phyloP scores from a whole-genome alignment of 331 rosid genomes.

The Acacia concinna region DNA sequence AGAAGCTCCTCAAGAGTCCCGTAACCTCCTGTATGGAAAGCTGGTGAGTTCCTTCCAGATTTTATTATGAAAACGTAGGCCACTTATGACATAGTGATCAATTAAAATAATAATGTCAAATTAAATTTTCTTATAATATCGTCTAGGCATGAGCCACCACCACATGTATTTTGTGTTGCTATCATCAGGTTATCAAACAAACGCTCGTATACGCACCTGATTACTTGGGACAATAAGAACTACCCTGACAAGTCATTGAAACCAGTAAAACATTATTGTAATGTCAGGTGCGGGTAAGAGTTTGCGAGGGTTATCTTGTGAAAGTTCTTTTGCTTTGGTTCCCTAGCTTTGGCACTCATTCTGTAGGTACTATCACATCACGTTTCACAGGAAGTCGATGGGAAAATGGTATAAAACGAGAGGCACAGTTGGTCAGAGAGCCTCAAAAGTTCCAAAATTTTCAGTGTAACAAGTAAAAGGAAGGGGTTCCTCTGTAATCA shows the following conservation, averaged over 20 bases:
- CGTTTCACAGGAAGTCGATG: conserved; percentile 31
- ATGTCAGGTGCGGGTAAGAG: conserved; percentile 53
- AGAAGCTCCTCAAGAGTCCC: conserved; percentile 98
- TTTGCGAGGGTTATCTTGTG: conserved; percentile 42
- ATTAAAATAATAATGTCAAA: neutral
- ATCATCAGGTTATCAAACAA: neutral
- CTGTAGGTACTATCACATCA: conserved; percentile 36
- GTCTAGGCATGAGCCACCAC: neutral
- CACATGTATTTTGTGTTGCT: neutral
- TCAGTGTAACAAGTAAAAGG: conserved; percentile 62
- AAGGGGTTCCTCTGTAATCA: conserved; percentile 53
- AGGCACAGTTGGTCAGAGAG: conserved; percentile 38
- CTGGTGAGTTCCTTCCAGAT: conserved; percentile 12
- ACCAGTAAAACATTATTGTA: conserved; percentile 44
- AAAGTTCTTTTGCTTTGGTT: conserved; percentile 45
- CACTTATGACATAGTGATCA: conserved; percentile 12
- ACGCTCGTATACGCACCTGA: conserved; percentile 12
- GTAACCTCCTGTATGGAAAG: conserved; percentile 80
- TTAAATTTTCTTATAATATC: neutral
- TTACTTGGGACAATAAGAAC: conserved; percentile 38
- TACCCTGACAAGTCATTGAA: conserved; percentile 32
- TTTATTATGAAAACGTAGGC: neutral
- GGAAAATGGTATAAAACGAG: conserved; percentile 39
- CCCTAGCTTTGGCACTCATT: conserved; percentile 32
- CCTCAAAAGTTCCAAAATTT: conserved; percentile 56